Percentiles rank a stretch among this genome's conserved stretches.
These are phyloP conservation scores for Albatrellus ellisii DNA, from an alignment of 768 basidiomycete genomes.

Conservation along the genomic window DNA sequence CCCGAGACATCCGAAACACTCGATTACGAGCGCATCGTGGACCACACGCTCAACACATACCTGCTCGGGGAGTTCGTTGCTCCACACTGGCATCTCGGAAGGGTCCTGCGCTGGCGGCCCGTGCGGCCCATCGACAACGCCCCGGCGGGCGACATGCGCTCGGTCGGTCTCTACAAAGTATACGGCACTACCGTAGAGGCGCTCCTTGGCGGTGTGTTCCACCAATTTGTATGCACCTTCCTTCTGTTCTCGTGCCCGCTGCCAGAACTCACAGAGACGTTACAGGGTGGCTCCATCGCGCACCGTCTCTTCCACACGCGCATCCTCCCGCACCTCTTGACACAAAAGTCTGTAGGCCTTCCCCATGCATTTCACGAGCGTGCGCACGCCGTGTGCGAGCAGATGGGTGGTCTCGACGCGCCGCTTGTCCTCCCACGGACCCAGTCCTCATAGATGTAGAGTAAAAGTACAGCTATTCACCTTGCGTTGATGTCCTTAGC, in stretches of 20 bases:
- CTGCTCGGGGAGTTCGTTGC: conserved; percentile 64
- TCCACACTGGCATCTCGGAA: conserved; percentile 60
- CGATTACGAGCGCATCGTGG: conserved; percentile 44
- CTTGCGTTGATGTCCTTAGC: too few species aligned
- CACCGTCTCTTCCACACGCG: conserved; percentile 31
- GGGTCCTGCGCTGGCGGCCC: conserved; percentile 51
- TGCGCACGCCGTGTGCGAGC: conserved; percentile 27
- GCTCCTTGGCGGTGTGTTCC: conserved; percentile 61
- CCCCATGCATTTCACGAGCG: conserved; percentile 35
- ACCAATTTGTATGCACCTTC: conserved; percentile 55
- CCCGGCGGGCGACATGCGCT: conserved; percentile 26
- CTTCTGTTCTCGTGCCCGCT: not conserved
- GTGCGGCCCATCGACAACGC: conserved; percentile 15
- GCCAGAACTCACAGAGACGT: not conserved
- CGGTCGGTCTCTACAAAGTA: conserved; percentile 64
- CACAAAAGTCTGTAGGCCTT: conserved; percentile 17
- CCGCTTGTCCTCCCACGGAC: not conserved
- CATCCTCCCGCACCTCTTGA: conserved; percentile 24
- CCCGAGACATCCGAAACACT: conserved; percentile 27
- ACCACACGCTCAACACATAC: conserved; percentile 54
- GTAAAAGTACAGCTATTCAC: not conserved
- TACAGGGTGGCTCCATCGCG: conserved; percentile 26
- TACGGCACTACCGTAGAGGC: conserved; percentile 69
- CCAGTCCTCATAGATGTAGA: not conserved
- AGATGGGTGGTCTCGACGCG: conserved; percentile 34